phyloP scores from a whole-genome alignment of 2,329 filamentous ascomycete species.

The Cryphonectria japonica region DNA sequence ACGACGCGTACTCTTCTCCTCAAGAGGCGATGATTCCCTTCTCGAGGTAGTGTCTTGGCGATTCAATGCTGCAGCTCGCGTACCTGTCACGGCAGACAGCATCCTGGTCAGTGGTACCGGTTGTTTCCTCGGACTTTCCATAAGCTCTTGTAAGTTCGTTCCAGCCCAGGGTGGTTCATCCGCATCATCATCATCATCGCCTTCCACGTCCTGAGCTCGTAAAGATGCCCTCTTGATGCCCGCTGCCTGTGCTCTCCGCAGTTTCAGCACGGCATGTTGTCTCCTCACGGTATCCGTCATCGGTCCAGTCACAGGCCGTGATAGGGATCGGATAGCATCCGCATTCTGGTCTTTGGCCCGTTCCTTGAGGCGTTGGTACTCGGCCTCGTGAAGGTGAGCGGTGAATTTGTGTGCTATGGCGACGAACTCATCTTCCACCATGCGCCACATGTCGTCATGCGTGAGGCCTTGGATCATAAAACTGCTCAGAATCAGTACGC shows the following conservation, averaged over 20 bases:
- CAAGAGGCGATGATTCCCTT: background rate
- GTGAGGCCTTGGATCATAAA: constrained; percentile 68
- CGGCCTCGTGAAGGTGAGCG: constrained; percentile 74
- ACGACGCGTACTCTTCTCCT: background rate
- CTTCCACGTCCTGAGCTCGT: constrained; percentile 26
- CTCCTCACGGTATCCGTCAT: constrained; percentile 43
- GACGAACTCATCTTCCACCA: constrained; percentile 83
- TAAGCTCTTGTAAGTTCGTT: constrained; percentile 47
- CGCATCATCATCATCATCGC: constrained; percentile 35
- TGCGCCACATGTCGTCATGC: constrained; percentile 74
- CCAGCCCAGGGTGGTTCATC: constrained; percentile 41
- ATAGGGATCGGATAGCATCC: constrained; percentile 53
- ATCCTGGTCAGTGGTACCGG: constrained; percentile 36
- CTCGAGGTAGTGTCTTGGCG: background rate
- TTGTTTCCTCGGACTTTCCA: constrained; percentile 45
- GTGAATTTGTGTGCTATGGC: constrained; percentile 71
- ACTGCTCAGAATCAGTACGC: constrained; percentile 39
- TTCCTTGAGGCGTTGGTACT: constrained; percentile 71
- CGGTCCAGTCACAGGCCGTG: constrained; percentile 53
- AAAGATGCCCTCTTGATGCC: constrained; percentile 33
- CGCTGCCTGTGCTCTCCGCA: constrained; percentile 42
- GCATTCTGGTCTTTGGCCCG: constrained; percentile 59
- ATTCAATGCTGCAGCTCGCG: constrained; percentile 36
- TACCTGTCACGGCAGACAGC: constrained; percentile 30
- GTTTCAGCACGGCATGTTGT: constrained; percentile 42